Evolutionary conservation across 179 eudicot genomes (phyloP).

Genomic region (Patellifolia procumbens): DNA sequence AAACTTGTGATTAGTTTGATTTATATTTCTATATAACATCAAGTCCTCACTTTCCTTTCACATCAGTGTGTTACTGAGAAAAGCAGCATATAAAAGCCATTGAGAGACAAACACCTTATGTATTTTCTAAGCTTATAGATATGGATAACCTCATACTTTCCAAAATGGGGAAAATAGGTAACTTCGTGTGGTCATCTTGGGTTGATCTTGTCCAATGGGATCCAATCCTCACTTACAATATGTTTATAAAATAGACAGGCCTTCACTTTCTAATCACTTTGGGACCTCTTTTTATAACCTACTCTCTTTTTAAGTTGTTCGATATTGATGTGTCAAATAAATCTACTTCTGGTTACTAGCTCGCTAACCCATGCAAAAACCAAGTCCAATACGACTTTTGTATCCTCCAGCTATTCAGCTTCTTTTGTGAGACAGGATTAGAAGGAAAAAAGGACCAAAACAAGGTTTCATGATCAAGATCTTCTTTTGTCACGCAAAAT

Average conservation of each 20-base stretch:
- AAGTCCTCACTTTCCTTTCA: neutral
- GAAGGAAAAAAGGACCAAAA: neutral
- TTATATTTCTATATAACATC: neutral
- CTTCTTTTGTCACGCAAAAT: neutral
- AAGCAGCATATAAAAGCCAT: neutral
- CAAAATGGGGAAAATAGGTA: neutral
- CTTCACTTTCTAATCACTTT: neutral
- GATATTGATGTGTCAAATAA: neutral
- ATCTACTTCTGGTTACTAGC: neutral
- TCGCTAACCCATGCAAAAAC: neutral
- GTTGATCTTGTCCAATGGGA: neutral
- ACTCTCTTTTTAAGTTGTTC: neutral
- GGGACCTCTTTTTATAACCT: neutral
- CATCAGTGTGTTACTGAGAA: neutral
- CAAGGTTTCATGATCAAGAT: neutral
- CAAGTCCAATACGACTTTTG: too few relatives aligned
- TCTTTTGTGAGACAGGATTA: neutral
- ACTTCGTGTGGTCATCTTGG: neutral
- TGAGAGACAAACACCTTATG: neutral
- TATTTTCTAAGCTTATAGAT: neutral
- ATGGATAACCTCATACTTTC: neutral
- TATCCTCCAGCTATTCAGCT: neutral
- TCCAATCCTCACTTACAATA: neutral
- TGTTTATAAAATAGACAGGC: neutral
- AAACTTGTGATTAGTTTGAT: neutral